Conservation (phyloP, 1,284 basidiomycete genomes). For the Cutaneotrichosporon sp. region DNA sequence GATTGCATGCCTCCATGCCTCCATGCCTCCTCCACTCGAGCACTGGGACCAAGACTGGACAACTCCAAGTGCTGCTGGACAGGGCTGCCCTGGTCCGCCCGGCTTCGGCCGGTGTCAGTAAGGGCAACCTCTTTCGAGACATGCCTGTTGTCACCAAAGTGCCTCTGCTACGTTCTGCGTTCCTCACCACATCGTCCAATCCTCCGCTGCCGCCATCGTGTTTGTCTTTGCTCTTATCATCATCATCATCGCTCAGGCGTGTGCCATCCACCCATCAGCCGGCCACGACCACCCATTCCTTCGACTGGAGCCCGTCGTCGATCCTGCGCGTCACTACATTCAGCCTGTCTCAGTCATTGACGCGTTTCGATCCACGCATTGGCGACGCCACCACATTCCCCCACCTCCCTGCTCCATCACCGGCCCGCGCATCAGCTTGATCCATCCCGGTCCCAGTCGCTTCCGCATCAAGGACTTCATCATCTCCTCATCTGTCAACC, state of each 20-base stretch:
- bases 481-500: not conserved
- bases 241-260: not conserved
- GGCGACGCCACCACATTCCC: not conserved
- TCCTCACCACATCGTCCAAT: not conserved
- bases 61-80: too few species aligned
- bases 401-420: not conserved
- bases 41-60: too few species aligned
- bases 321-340: not conserved
- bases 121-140: not conserved
- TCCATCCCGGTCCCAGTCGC: not conserved
- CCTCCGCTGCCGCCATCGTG: not conserved
- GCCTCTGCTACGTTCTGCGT: not conserved
- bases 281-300: not conserved
- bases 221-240: not conserved
- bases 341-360: not conserved
- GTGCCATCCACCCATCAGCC: not conserved
- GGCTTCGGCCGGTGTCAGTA: too few species aligned
- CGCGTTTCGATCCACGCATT: not conserved
- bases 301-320: not conserved
- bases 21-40: too few species aligned
- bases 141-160: not conserved
- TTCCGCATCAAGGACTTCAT: not conserved
- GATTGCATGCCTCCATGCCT: too few species aligned
- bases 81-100: too few species aligned
- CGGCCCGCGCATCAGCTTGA: not conserved